These are phyloP conservation scores for Stipa capillata DNA, from an alignment of 176 grass and related monocot genomes.

Conservation along the genomic window DNA sequence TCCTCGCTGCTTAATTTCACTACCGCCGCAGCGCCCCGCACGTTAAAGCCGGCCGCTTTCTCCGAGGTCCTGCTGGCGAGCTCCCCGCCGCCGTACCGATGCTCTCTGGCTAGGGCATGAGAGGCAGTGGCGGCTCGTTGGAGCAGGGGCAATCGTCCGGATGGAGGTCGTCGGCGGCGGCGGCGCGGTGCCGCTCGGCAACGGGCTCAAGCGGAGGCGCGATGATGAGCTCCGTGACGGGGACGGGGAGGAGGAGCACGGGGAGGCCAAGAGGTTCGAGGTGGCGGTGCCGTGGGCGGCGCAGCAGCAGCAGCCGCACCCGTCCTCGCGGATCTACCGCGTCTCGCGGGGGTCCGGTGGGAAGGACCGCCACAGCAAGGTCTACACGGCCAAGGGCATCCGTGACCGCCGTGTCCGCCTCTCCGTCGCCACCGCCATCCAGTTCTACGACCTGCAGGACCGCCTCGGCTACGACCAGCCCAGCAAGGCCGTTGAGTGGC, in stretches of 20 bases:
- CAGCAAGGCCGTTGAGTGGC: conserved; percentile 91
- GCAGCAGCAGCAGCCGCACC: conserved; percentile 25
- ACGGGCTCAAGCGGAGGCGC: conserved; percentile 4
- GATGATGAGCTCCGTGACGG: neutral
- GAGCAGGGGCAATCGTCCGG: neutral
- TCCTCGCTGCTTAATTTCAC: no score
- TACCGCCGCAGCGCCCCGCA: neutral
- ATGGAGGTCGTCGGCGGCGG: conserved; percentile 26
- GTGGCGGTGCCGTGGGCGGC: conserved; percentile 13
- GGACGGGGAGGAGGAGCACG: no score
- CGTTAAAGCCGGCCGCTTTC: neutral
- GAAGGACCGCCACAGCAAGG: conserved; percentile 96
- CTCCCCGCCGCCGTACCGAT: neutral
- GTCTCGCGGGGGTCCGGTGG: conserved; percentile 51
- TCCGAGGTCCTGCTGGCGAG: neutral
- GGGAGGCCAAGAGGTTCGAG: conserved; percentile 22
- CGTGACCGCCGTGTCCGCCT: conserved; percentile 83
- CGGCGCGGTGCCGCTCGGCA: no score
- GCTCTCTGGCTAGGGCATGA: conserved; percentile 15
- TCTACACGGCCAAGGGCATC: conserved; percentile 86
- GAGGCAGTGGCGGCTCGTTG: neutral
- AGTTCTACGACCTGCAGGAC: conserved; percentile 96
- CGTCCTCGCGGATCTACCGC: conserved; percentile 74
- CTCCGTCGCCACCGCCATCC: conserved; percentile 74
- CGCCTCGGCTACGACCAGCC: conserved; percentile 75